Evolutionary conservation across 805 yeast genomes (phyloP).

Genomic region (Blastobotrys attinorum): DNA sequence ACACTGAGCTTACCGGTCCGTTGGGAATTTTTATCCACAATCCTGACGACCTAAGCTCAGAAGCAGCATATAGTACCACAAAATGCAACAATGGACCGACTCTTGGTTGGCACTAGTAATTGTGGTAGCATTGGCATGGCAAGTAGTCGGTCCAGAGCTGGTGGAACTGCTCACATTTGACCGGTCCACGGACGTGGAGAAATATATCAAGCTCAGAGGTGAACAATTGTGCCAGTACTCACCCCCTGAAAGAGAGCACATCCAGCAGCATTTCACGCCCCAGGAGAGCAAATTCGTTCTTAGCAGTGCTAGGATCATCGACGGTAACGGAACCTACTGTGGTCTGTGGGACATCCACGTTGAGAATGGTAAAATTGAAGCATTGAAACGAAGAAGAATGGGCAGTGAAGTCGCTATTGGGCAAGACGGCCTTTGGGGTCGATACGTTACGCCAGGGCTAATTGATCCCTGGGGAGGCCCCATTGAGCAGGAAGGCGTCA

Average conservation of each 20-base stretch:
- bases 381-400: background rate
- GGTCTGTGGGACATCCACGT: background rate
- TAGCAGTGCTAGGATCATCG: background rate
- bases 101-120: background rate
- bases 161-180: background rate
- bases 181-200: background rate
- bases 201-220: background rate
- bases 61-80: too few relatives aligned
- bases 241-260: background rate
- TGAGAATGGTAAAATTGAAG: background rate
- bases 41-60: too few relatives aligned
- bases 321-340: background rate
- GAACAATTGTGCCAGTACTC: background rate
- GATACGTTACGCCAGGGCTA: conserved; percentile 3
- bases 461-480: background rate
- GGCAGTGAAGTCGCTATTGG: background rate
- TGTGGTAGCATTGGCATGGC: background rate
- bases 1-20: too few relatives aligned
- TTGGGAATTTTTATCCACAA: too few relatives aligned
- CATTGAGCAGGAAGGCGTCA: background rate
- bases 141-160: background rate
- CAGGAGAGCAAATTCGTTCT: background rate
- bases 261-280: background rate
- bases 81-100: background rate
- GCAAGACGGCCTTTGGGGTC: background rate